A percentile compares a stretch with the other conserved stretches of the same genome.
phyloP scores from a whole-genome alignment of 2,329 filamentous ascomycete genomes.

The Neurospora sp. region DNA sequence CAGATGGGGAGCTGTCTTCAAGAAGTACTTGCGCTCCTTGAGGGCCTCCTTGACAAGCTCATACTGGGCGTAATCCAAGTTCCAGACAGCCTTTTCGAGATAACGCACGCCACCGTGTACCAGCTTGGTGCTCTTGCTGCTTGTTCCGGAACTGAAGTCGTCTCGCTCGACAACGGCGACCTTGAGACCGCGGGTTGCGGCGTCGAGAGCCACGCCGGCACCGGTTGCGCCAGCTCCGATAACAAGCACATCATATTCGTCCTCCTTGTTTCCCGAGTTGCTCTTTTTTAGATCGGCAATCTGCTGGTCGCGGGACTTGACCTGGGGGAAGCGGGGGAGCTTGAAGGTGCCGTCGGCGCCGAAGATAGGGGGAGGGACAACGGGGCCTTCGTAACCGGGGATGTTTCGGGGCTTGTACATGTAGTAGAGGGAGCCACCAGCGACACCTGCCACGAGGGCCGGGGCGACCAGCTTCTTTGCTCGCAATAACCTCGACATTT shows the following conservation, averaged over 20 bases:
- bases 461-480: constrained; percentile 34
- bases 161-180: constrained; percentile 76
- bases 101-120: constrained; percentile 80
- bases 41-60: constrained; percentile 72
- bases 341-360: constrained; percentile 58
- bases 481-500: constrained; percentile 21
- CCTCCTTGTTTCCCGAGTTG: constrained; percentile 23
- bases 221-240: constrained; percentile 75
- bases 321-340: constrained; percentile 55
- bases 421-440: constrained; percentile 38
- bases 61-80: constrained; percentile 76
- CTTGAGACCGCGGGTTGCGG: constrained; percentile 67
- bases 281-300: constrained; percentile 48
- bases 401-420: constrained; percentile 62
- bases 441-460: constrained; percentile 30
- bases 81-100: constrained; percentile 78
- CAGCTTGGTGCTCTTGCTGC: constrained; percentile 80
- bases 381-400: constrained; percentile 57
- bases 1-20: constrained; percentile 74
- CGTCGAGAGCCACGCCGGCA: constrained; percentile 71
- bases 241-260: constrained; percentile 66
- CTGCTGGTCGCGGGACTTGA: constrained; percentile 55
- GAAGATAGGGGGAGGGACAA: constrained; percentile 61
- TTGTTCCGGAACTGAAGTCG: constrained; percentile 74
- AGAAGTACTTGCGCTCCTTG: constrained; percentile 72